Base-by-base conservation (phyloP, 2,329 filamentous ascomycete species). In the Penicillium sp. region DNA sequence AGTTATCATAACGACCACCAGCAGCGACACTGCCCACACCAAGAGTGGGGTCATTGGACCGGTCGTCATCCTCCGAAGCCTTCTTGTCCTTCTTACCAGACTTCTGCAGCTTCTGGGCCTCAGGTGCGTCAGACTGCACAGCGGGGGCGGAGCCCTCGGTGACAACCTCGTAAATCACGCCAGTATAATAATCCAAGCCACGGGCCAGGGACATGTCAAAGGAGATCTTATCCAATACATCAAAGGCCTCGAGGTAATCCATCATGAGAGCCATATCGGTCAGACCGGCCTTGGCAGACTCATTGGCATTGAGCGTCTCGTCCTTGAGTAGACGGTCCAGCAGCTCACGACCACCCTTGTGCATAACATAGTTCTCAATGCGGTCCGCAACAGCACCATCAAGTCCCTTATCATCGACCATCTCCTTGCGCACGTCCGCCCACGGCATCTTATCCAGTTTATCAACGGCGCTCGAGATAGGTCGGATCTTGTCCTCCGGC, bases 381-480 rank as follows among this genome's bases (percentile, higher is more conserved):
- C 85, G 88, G 75, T 97, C 91, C 40, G 93, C 93, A 24, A 93
- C 84, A 12, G 84, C 86, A 20, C 79, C 78, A 34, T 85, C 83
- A 1, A 97, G 80, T 0, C 91, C 91, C 78, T 97, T 97, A 59
- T 95, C 89, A 61, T 93, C 89, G 0, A 89, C 87, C 92, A 97
- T 97, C 72, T 97, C 92, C 72, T 88, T 89, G 71, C 87, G 86
- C 46, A 97, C 93, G 58, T 96, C 91, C 26, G 82, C 83, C 93
- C 92, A 97, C 1, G 91, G 88, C 67, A 87, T 78, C 78, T 97
- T 97, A 75, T 97, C 93, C 48, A 97, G 80, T 79, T 97, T 97
- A 78, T 97, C 93, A 40, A 97, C 92, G 2, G 93, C 92, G 20
- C 89, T 94, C 32, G 89, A 94, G 66, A 97, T 97, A 24, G 89